Percentiles rank a stretch among this genome's conserved stretches.
These are phyloP conservation scores for Lichtheimia ornata DNA, from an alignment of 371 early-diverging fungal genomes.

Conservation along the genomic window DNA sequence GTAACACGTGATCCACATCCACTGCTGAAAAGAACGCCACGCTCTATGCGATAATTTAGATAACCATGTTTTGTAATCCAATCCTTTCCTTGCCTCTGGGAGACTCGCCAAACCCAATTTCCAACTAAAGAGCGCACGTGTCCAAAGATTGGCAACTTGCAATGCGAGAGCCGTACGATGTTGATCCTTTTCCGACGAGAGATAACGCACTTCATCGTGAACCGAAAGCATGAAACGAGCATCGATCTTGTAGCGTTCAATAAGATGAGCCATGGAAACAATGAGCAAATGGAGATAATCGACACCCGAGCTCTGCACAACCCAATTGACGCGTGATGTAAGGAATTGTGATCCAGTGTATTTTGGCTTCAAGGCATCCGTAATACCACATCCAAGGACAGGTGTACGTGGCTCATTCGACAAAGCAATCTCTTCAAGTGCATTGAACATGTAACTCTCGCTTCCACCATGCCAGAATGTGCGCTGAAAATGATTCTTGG, in stretches of 20 bases:
- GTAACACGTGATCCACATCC: constrained; percentile 90
- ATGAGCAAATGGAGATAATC: constrained; percentile 96
- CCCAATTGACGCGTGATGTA: constrained; percentile 96
- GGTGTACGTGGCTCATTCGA: constrained; percentile 84
- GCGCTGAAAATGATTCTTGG: constrained; percentile 26
- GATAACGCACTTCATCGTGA: constrained; percentile 96
- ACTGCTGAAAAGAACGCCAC: constrained; percentile 96
- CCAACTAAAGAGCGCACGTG: constrained; percentile 85
- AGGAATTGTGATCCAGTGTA: constrained; percentile 71
- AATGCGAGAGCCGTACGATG: constrained; percentile 84
- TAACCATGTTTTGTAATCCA: background rate
- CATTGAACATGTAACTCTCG: constrained; percentile 96
- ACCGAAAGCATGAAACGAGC: constrained; percentile 91
- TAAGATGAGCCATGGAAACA: constrained; percentile 86
- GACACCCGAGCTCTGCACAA: constrained; percentile 98
- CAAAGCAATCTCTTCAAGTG: constrained; percentile 83
- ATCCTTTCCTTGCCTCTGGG: constrained; percentile 66
- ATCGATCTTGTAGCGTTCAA: constrained; percentile 73
- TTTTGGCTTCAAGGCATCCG: constrained; percentile 77
- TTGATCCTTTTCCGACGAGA: constrained; percentile 77
- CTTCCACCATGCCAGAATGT: constrained; percentile 89
- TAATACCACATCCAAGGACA: constrained; percentile 84
- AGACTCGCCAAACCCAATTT: constrained; percentile 85
- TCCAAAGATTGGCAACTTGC: constrained; percentile 94
- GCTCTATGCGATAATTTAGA: constrained; percentile 46